These are phyloP conservation scores for Dipteronia sinensis DNA, from an alignment of 345 rosid genomes.

Conservation along the genomic window DNA sequence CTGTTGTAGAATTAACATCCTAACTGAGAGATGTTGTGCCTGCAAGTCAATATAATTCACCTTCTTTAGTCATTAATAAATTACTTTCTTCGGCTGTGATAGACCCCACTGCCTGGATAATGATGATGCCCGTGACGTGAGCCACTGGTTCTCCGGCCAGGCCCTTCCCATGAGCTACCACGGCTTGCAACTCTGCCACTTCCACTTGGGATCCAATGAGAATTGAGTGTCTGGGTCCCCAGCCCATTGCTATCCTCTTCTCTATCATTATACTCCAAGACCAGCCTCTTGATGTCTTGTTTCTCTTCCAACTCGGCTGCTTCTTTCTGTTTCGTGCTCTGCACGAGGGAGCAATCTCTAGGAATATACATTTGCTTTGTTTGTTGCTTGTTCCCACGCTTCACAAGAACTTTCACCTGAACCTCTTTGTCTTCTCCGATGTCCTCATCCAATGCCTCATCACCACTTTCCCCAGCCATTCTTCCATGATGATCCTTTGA, in stretches of 20 bases:
- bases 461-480: constrained; percentile 70
- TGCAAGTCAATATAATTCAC: constrained; percentile 7
- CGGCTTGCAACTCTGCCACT: constrained; percentile 48
- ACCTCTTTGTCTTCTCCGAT: constrained; percentile 75
- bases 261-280: constrained; percentile 91
- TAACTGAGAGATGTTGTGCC: not conserved
- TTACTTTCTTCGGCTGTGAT: constrained; percentile 73
- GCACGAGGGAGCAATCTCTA: constrained; percentile 76
- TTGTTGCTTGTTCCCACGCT: constrained; percentile 97
- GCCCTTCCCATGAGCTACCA: constrained; percentile 56
- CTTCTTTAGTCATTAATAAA: not conserved
- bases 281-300: constrained; percentile 95
- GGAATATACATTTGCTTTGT: constrained; percentile 91
- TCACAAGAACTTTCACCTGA: constrained; percentile 94
- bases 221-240: constrained; percentile 69
- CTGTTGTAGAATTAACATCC: not conserved
- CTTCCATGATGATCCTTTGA: constrained; percentile 82
- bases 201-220: constrained; percentile 59
- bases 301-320: constrained; percentile 97
- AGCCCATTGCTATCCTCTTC: constrained; percentile 91
- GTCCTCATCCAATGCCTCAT: constrained; percentile 75
- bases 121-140: constrained; percentile 67
- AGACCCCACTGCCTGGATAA: constrained; percentile 71
- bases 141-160: constrained; percentile 60
- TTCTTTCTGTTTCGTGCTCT: constrained; percentile 98